phyloP scores from a whole-genome alignment of 768 basidiomycete species.

The Amanita muscaria region DNA sequence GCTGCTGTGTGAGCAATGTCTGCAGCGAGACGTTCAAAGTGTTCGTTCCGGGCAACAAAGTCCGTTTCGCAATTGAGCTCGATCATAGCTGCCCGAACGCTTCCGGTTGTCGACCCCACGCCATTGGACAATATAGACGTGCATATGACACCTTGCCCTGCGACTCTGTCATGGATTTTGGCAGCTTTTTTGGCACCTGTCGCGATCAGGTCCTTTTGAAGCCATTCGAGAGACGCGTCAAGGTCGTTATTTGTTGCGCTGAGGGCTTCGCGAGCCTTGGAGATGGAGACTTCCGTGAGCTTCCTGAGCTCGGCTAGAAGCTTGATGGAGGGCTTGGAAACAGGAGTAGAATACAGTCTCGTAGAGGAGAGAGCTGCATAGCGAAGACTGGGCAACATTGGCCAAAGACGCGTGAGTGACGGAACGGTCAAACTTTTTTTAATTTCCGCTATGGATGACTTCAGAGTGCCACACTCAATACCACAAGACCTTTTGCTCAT shows the following conservation, averaged over 20 bases:
- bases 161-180: conserved; percentile 68
- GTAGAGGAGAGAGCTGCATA: conserved; percentile 17
- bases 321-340: conserved; percentile 54
- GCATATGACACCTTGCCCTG: conserved; percentile 74
- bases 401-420: background rate
- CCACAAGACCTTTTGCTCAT: conserved; percentile 75
- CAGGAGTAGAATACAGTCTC: conserved; percentile 43
- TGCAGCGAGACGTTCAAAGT: conserved; percentile 68
- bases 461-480: conserved; percentile 52
- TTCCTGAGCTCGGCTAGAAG: conserved; percentile 85
- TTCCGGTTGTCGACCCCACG: conserved; percentile 31
- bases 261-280: conserved; percentile 86
- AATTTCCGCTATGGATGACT: conserved; percentile 28
- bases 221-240: conserved; percentile 67
- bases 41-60: conserved; percentile 82
- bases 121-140: conserved; percentile 68
- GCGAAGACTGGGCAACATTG: conserved; percentile 9
- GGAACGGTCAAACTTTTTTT: conserved; percentile 13
- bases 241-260: conserved; percentile 65
- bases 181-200: conserved; percentile 75
- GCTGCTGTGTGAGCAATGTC: conserved; percentile 83
- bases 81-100: conserved; percentile 74
- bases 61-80: conserved; percentile 97
- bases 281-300: conserved; percentile 70
- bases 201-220: conserved; percentile 60